These are phyloP conservation scores for Anastatica hierochuntica DNA, from an alignment of 345 rosid genomes.

Conservation along the genomic window DNA sequence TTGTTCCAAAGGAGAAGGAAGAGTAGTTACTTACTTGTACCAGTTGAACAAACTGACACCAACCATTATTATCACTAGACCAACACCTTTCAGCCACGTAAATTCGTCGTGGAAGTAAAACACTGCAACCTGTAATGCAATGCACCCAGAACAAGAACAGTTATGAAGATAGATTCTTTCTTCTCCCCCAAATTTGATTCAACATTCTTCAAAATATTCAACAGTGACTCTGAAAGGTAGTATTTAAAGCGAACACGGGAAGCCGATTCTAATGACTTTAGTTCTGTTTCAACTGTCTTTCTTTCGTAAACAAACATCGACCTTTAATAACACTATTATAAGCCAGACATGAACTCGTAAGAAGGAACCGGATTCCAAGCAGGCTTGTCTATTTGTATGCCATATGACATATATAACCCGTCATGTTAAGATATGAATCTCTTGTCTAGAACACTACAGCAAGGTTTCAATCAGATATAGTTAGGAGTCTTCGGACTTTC, in stretches of 20 bases:
- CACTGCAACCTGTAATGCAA: conserved; percentile 75
- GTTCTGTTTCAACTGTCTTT: not conserved
- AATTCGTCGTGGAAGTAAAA: conserved; percentile 92
- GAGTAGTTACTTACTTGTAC: conserved; percentile 26
- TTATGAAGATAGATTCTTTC: too few relatives aligned
- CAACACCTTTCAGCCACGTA: conserved; percentile 93
- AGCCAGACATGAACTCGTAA: not conserved
- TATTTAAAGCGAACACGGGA: too few relatives aligned
- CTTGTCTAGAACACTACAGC: not conserved
- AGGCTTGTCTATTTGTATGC: too few relatives aligned
- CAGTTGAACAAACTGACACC: conserved; percentile 95
- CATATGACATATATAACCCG: not conserved
- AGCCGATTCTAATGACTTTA: too few relatives aligned
- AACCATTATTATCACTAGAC: conserved; percentile 70
- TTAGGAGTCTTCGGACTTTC: not conserved
- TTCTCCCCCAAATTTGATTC: not conserved
- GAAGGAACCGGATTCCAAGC: too few relatives aligned
- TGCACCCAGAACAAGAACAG: not conserved
- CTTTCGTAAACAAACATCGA: not conserved
- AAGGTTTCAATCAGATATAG: not conserved
- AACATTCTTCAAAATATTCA: not conserved
- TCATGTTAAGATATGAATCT: not conserved
- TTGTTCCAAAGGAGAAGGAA: too few relatives aligned
- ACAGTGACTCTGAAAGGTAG: too few relatives aligned
- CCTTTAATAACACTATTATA: not conserved